Conservation (phyloP, 805 yeast species). For the Starmerella asiatica region DNA sequence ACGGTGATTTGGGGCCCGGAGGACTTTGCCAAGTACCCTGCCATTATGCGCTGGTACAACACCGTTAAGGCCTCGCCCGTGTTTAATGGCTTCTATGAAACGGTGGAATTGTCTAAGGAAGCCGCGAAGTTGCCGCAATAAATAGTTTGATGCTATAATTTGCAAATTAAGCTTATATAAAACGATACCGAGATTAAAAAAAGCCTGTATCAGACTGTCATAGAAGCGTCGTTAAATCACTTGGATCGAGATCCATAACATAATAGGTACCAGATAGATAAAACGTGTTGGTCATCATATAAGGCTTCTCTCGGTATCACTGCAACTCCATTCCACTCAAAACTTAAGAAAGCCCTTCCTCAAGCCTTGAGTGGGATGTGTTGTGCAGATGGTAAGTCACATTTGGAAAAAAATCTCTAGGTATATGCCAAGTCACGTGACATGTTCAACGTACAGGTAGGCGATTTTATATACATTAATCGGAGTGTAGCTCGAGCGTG, state of each 20-base stretch:
- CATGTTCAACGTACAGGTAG: too few relatives aligned
- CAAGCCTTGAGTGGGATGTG: neutral
- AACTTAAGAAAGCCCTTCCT: slow-evolving; percentile 1
- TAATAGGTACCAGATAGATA: slow-evolving; percentile 23
- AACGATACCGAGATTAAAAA: neutral
- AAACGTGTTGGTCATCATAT: slow-evolving; percentile 19
- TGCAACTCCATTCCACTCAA: neutral
- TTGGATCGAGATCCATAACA: slow-evolving; percentile 21
- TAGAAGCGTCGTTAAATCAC: slow-evolving; percentile 21
- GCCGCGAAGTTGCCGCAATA: slow-evolving; percentile 28
- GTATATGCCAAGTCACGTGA: too few relatives aligned
- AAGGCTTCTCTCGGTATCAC: neutral
- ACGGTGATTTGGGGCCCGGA: slow-evolving; percentile 45
- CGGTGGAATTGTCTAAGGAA: slow-evolving; percentile 47
- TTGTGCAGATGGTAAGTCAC: too few relatives aligned
- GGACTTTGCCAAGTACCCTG: slow-evolving; percentile 53
- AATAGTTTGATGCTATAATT: neutral
- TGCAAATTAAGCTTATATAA: too few relatives aligned
- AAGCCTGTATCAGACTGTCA: slow-evolving; percentile 17
- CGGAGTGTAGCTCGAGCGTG: too few relatives aligned
- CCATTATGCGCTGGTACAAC: slow-evolving; percentile 56
- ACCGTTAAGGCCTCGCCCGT: slow-evolving; percentile 38
- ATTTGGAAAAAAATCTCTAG: too few relatives aligned
- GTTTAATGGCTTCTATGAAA: slow-evolving; percentile 37
- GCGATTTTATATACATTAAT: too few relatives aligned